Base-by-base conservation (phyloP, 805 yeast genomes). In the Candida tammaniensis region DNA sequence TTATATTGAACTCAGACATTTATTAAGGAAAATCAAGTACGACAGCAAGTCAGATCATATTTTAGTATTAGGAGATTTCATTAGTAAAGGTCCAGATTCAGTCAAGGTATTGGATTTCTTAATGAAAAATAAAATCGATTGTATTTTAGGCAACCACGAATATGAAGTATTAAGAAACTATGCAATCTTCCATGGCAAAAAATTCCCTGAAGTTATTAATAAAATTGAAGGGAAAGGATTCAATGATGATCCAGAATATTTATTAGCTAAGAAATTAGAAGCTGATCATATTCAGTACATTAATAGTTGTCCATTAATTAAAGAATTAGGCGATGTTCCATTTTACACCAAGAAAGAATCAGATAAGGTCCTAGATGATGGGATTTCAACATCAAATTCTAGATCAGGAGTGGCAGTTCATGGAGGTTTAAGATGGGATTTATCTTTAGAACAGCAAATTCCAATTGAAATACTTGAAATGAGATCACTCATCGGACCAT, bases 121-220 rank as follows among this genome's bases (percentile, higher is more conserved):
- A 13, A 47, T 80, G 21, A 63, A 75, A 15, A 53, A 78, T 45
- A 62, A 74, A 11, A 72, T 85, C 11, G 78, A 76, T 35, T 88
- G 95, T 52, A 77, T 89, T 2, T 62, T 93, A 39, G 97, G 98
- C 0, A 89, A 89, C 62, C 96, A 91, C 57, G 98, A 89, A 57
- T 69, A 81, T 41, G 80, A 78, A 40, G 73, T 83, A 8, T 52
- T 89, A 44, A 70, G 78, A 35, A 62, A 80, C 49, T 86, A 86
- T 51, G 76, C 81, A 16, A 75, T 60, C 39, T 71, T 64, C 48
- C 88, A 78, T 55, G 72, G 74, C 17, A 57, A 78, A 36, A 47
- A 48, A 25, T 48, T 54, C 19, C 65, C 72, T 15, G 44, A 36
- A 27, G 55, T 61, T 43, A 47, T 36, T 11, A 39, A 33, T 13